Conservation (phyloP, 192 early-diverging fungal genomes). For the Coemansia sp. region DNA sequence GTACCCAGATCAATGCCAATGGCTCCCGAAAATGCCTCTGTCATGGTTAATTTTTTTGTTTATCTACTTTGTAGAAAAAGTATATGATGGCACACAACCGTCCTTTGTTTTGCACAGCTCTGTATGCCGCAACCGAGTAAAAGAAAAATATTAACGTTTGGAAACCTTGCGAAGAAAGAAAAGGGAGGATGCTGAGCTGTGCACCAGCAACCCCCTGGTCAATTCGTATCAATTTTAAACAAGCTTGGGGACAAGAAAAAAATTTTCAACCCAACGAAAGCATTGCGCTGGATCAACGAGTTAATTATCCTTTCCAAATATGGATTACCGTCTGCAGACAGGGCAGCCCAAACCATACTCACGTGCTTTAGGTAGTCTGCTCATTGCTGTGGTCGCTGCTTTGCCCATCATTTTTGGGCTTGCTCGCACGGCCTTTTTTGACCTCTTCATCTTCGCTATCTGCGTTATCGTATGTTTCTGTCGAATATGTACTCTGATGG, state of each 20-base stretch:
- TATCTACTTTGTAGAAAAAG: conserved; percentile 1
- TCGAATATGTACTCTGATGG: neutral
- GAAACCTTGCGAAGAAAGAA: neutral
- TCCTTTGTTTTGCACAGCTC: neutral
- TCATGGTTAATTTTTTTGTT: conserved; percentile 10
- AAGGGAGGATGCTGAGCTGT: neutral
- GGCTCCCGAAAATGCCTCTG: conserved; percentile 59
- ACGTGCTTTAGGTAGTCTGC: neutral
- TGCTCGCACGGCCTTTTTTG: neutral
- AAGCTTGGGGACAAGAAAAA: neutral
- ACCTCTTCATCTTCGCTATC: neutral
- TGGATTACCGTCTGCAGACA: neutral
- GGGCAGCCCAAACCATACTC: neutral
- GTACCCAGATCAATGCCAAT: conserved; percentile 98
- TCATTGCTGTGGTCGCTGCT: neutral
- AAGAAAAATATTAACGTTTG: neutral
- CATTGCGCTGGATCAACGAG: neutral
- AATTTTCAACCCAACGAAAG: conserved; percentile 1
- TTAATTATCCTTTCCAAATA: neutral
- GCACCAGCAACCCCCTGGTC: neutral
- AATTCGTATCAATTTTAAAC: neutral
- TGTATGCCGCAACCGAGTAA: neutral
- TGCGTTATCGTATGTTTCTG: neutral
- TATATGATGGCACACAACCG: neutral
- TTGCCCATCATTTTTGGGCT: neutral